Conservation (phyloP, 2,329 filamentous ascomycete genomes). For the Fusarium devonianum region DNA sequence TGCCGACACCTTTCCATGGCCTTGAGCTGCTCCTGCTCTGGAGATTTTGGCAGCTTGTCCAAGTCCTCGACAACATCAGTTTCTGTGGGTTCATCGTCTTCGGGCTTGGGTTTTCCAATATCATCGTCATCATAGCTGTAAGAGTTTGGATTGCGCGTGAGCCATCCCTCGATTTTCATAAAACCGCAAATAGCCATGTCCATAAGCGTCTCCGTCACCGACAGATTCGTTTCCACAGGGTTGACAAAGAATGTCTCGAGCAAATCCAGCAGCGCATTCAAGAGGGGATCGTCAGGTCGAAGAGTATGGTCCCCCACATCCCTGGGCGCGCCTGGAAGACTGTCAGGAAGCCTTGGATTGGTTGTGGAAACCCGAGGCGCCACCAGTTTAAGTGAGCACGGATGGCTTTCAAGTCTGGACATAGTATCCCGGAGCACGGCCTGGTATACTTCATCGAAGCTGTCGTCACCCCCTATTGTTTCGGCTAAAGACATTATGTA, state of each 20-base stretch:
- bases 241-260: slow-evolving; percentile 87
- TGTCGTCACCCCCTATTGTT: slow-evolving; percentile 71
- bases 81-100: slow-evolving; percentile 23
- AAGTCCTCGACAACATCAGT: slow-evolving; percentile 34
- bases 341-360: slow-evolving; percentile 64
- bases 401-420: slow-evolving; percentile 73
- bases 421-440: slow-evolving; percentile 75
- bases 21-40: slow-evolving; percentile 50
- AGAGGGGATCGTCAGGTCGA: slow-evolving; percentile 66
- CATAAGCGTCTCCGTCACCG: slow-evolving; percentile 82
- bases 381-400: slow-evolving; percentile 74
- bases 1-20: slow-evolving; percentile 60
- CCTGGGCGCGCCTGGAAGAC: slow-evolving; percentile 66
- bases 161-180: slow-evolving; percentile 88
- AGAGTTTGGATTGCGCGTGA: slow-evolving; percentile 74
- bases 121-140: slow-evolving; percentile 60
- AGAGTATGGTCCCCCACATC: slow-evolving; percentile 69
- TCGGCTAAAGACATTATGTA: slow-evolving; percentile 73
- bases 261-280: slow-evolving; percentile 72
- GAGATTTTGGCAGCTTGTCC: slow-evolving; percentile 21
- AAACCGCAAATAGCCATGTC: slow-evolving; percentile 85
- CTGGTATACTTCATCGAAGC: slow-evolving; percentile 77
- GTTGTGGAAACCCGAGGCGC: slow-evolving; percentile 65
- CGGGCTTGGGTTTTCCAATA: slow-evolving; percentile 12
- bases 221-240: slow-evolving; percentile 88